Base-by-base conservation (phyloP, 78 protist species). In the Dictyostelium citrinum region DNA sequence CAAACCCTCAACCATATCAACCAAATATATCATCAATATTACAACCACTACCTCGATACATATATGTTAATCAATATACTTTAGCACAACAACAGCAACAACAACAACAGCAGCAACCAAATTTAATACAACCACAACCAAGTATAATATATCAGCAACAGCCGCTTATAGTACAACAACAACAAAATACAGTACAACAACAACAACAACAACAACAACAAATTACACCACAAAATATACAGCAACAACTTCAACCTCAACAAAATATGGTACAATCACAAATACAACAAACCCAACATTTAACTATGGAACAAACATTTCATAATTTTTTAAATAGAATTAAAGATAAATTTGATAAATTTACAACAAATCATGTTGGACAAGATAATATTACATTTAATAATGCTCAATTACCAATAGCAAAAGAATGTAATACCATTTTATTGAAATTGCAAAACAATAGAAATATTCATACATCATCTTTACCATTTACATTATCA, bases 401-500 rank as follows among this genome's bases (percentile, higher is more conserved):
- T 29, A 31, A 22, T 17, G 70, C 55, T 2, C 37, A 39, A 31
- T 43, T 79, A 33, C 74, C 77, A 22, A 67, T 45, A 10, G 17
- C 37, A n/a, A 88, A 78, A 46, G 70, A 58, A 33, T 88, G 37
- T 46, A 43, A 67, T 10, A 11, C 17, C 1, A 72, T 82, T 8
- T 31, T 33, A 3, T 41, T 43, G 29, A 78, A 78, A 29, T 43
- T 88, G 2, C 33, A 76, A n/a, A 46, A 46, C 35, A 49, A 33
- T 39, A 51, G 74, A 74, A 83, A 88, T 24, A 67, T 88, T 17
- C 72, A 58, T 14, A 78, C 84, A 11, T 70, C 80, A 14, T 20
- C 55, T 6, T 27, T 88, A 10, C 93, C 93, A 39, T 88, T 88
- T 33, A 46, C 70, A 12, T 33, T 76, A 37, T 35, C 84, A 35